A percentile compares a stretch with the other conserved stretches of the same genome.
These are phyloP conservation scores for Puccinia polysora DNA, from an alignment of 1,284 basidiomycete species.

Conservation along the genomic window DNA sequence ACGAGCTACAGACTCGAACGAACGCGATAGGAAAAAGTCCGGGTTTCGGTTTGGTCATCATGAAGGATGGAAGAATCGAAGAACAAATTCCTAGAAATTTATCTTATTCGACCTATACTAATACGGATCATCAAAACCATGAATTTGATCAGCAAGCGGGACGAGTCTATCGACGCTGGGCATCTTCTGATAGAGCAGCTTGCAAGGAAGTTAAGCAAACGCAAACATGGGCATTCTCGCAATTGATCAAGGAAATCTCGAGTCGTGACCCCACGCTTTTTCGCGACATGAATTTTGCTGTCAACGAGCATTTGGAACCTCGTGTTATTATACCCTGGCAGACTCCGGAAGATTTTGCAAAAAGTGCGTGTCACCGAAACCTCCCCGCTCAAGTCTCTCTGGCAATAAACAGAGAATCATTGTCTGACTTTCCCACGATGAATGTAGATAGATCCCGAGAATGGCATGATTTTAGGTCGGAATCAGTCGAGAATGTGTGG, in stretches of 20 bases:
- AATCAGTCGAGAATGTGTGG: conserved; percentile 9
- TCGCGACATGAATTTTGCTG: conserved; percentile 18
- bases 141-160: conserved; percentile 21
- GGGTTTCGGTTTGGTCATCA: conserved; percentile 17
- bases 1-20: conserved; percentile 19
- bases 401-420: neutral
- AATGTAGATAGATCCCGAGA: too few relatives aligned
- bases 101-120: conserved; percentile 22
- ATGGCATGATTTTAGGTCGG: neutral
- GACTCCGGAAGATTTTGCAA: neutral
- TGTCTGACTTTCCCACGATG: too few relatives aligned
- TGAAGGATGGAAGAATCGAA: conserved; percentile 9
- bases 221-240: conserved; percentile 30
- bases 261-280: conserved; percentile 20
- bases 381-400: neutral
- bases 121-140: conserved; percentile 30
- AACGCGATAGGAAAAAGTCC: neutral
- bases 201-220: conserved; percentile 18
- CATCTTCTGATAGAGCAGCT: neutral
- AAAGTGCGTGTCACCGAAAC: neutral
- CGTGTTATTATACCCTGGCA: conserved; percentile 32
- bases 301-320: conserved; percentile 31
- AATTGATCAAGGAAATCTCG: conserved; percentile 24
- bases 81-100: neutral
- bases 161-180: conserved; percentile 3